phyloP scores from a whole-genome alignment of 129 eudicot genomes.

The Cynara cardunculus region DNA sequence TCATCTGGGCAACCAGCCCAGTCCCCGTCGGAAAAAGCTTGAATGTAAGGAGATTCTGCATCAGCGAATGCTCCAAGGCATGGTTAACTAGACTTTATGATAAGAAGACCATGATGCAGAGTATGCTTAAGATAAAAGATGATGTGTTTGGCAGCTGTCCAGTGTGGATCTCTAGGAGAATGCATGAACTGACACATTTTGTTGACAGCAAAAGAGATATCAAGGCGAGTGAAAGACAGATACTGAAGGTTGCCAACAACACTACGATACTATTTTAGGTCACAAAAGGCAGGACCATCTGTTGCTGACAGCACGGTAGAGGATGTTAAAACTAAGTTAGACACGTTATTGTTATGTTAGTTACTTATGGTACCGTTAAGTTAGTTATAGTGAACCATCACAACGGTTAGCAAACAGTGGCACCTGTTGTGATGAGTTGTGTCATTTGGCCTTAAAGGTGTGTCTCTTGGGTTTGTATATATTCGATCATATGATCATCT shows the following conservation, averaged over 20 bases:
- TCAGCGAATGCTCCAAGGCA: background rate
- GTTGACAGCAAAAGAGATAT: background rate
- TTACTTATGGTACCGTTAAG: no score
- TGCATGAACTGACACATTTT: background rate
- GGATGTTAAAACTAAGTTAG: no score
- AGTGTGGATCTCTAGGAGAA: background rate
- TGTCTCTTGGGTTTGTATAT: no score
- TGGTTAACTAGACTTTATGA: no score
- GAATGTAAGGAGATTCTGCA: background rate
- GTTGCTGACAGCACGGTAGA: background rate
- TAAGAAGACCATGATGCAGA: background rate
- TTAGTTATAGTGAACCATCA: no score
- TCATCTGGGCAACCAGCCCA: background rate
- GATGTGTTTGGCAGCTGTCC: background rate
- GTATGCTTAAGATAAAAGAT: background rate
- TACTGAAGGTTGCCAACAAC: background rate
- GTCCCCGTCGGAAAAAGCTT: background rate
- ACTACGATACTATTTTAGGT: background rate
- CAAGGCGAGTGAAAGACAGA: background rate
- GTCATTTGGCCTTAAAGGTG: no score
- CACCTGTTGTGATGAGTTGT: no score
- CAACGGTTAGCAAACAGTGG: no score
- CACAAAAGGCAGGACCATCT: background rate
- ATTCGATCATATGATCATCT: no score
- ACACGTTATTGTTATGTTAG: no score